phyloP scores from a whole-genome alignment of 2,329 filamentous ascomycete species.

The Colletotrichum sp. region DNA sequence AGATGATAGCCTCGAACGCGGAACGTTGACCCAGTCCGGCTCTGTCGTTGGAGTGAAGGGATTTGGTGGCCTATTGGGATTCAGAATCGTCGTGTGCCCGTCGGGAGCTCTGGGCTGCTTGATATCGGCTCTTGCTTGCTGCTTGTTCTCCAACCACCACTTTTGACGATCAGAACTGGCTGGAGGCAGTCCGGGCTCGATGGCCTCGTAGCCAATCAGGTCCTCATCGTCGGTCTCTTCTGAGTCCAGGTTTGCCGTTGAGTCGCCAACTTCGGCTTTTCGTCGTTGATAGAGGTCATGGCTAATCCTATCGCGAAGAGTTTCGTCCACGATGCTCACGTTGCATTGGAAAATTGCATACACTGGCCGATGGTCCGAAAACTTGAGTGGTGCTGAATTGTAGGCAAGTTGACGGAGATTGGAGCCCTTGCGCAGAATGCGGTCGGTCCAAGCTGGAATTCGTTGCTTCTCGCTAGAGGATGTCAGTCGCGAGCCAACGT shows the following conservation, averaged over 20 bases:
- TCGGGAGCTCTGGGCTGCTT: slow-evolving; percentile 62
- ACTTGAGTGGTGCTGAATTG: slow-evolving; percentile 79
- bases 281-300: slow-evolving; percentile 76
- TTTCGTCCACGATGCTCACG: slow-evolving; percentile 82
- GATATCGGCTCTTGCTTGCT: slow-evolving; percentile 76
- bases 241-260: slow-evolving; percentile 59
- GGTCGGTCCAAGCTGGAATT: slow-evolving; percentile 97
- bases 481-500: slow-evolving; percentile 31
- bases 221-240: slow-evolving; percentile 79
- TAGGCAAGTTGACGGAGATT: slow-evolving; percentile 86
- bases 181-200: slow-evolving; percentile 77
- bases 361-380: slow-evolving; percentile 96
- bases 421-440: slow-evolving; percentile 84
- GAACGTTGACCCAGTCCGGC: slow-evolving; percentile 81
- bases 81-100: slow-evolving; percentile 66
- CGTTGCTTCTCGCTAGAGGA: slow-evolving; percentile 80
- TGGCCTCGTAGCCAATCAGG: slow-evolving; percentile 78
- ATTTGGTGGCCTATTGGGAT: slow-evolving; percentile 78
- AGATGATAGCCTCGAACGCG: slow-evolving; percentile 57
- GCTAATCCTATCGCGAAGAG: slow-evolving; percentile 73
- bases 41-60: slow-evolving; percentile 79
- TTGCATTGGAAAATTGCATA: slow-evolving; percentile 87
- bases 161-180: slow-evolving; percentile 72
- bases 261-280: slow-evolving; percentile 68
- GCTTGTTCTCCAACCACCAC: slow-evolving; percentile 74